Base-by-base conservation (phyloP, 306 rosid species). In the Lotus japonicus region DNA sequence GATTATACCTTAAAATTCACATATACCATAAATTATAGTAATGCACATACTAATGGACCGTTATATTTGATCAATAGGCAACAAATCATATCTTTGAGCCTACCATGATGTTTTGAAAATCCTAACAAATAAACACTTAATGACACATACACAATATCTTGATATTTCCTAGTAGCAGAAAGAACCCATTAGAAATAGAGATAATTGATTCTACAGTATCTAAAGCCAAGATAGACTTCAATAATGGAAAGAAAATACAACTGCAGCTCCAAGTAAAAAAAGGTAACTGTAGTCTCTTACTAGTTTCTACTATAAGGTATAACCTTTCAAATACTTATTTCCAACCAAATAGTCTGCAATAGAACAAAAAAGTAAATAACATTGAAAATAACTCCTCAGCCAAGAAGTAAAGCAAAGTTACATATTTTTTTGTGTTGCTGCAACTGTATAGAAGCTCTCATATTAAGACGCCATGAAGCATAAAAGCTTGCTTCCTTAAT, bases 331-430 rank as follows among this genome's bases (percentile, higher is more conserved):
- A 48, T 28, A 17, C 13, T 56, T 64, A 28, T 48, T 52, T 65
- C 46, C 14, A 57, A 49, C n/a, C 50, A 71, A 56, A 57, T 17
- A 71, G 39, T 38, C 54, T 35, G 62, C 69, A 63, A 44, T 38
- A 23, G 26, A 38, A 2, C 13, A 0, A 11, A 64, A 73, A 55
- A 10, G 19, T 5, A 44, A 63, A 9, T 1, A 26, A 3, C 31
- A 26, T 26, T 26, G 31, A 26, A 26, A 26, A 26, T 39, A 70
- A 71, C 63, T 49, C 17, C 14, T 17, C 36, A 43, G 35, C 45
- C 54, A 64, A 57, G 38, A 57, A 38, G 54, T 46, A 11, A 45
- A 55, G 48, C 46, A 65, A n/a, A 11, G 7, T 12, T 53, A 51
- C 38, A 60, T 6, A 31, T 31, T 14, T 23, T 41, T 18, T 54